Base-by-base conservation (phyloP, 129 eudicot genomes). In the Gnaphalium uliginosum region DNA sequence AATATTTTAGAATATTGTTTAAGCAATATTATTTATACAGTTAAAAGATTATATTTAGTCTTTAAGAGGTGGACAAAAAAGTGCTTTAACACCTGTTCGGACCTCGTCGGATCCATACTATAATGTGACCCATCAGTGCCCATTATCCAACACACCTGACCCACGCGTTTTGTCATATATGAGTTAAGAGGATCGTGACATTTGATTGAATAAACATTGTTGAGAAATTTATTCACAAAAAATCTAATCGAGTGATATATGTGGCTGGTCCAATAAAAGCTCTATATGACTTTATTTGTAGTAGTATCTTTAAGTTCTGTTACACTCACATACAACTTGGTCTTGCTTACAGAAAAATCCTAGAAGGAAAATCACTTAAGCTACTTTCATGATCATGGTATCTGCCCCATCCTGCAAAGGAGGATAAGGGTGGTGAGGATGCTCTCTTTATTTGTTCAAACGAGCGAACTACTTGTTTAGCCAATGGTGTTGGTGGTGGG, bases 401-500 rank as follows among this genome's bases (percentile, higher is more conserved):
- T 78, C 81, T 90, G 41, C 96, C 96, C 29, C 90, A 90, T 78
- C 96, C 96, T 53, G 96, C 85, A 53, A 90, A 90, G 81, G 96
- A 90, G 81, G 92, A 85, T 72, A 87, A 87, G 4, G 96, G 96
- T 39, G 96, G 96, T 68, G 96, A 90, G 79, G 96, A 90, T 83
- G 96, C 96, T 46, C 96, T 87, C 76, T 90, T 90, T 75, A 90
- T 90, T 61, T 89, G 89, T 74, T 62, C 75, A n/a, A 86, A 90
- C 58, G 79, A 83, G 73, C 88, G 87, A 76, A 92, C 90, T 30
- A 90, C 87, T 53, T 92, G 92, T 67, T 89, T 90, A 25, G 90
- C 96, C 53, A 92, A 87, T 85, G 96, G 96, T 46, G 96, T 89
- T n/a, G 96, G 96, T 78, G 92, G 96, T 10, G 87, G 96, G 96